Percentiles rank a stretch among this genome's conserved stretches.
Conservation (phyloP, 2,329 filamentous ascomycete species). For the Proliferodiscus dingleyae region DNA sequence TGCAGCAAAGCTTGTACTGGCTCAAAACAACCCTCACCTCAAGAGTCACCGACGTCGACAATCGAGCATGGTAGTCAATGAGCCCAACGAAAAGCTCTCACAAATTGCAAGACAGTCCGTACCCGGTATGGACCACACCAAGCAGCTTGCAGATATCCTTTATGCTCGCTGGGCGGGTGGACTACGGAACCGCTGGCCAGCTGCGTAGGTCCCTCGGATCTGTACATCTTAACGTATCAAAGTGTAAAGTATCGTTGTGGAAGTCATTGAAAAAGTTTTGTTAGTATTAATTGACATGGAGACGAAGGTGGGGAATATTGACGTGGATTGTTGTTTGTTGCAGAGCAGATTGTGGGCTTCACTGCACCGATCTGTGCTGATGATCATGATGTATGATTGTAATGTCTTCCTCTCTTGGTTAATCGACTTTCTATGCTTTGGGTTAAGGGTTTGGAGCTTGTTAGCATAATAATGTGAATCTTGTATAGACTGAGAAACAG, state of each 20-base stretch:
- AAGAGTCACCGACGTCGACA: slow-evolving; percentile 65
- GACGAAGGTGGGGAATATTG: no score
- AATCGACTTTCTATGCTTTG: no score
- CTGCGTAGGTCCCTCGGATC: slow-evolving; percentile 17
- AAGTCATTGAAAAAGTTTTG: no score
- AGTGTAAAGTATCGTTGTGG: slow-evolving; percentile 14
- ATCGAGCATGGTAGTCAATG: slow-evolving; percentile 43
- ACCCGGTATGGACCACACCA: slow-evolving; percentile 86
- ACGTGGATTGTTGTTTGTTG: no score
- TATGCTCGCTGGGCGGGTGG: slow-evolving; percentile 89
- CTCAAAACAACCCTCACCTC: slow-evolving; percentile 79
- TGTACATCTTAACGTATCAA: slow-evolving; percentile 13
- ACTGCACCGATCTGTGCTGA: no score
- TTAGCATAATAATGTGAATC: no score
- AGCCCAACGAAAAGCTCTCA: slow-evolving; percentile 37
- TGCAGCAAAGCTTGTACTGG: slow-evolving; percentile 62
- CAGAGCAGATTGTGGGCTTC: no score
- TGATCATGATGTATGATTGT: no score
- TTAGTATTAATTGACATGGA: no score
- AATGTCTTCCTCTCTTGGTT: no score
- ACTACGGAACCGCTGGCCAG: slow-evolving; percentile 64
- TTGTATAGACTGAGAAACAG: no score
- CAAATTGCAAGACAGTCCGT: slow-evolving; percentile 52
- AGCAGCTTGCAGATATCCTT: slow-evolving; percentile 82
- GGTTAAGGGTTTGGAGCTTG: no score